Evolutionary conservation across 192 early-diverging fungal species (phyloP).

Genomic region (Linnemannia schmuckeri): DNA sequence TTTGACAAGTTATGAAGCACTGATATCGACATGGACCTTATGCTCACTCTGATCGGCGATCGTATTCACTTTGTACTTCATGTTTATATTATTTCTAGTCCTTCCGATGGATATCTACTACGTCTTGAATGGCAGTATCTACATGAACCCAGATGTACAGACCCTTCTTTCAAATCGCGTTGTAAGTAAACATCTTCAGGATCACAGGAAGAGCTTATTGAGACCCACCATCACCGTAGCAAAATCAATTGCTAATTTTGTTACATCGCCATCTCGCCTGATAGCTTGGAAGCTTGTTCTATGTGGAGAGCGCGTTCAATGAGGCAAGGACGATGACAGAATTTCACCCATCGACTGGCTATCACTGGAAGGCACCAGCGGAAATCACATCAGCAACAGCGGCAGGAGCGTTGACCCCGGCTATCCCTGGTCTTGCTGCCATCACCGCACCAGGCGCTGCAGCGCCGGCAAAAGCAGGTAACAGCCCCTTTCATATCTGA

Average conservation of each 20-base stretch:
- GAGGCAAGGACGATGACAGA: conserved; percentile 65
- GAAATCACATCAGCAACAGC: conserved; percentile 4
- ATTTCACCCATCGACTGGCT: conserved; percentile 71
- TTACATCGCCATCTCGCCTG: background rate
- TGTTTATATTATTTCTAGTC: conserved; percentile 39
- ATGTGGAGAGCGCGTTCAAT: conserved; percentile 70
- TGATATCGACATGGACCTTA: background rate
- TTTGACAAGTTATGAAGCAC: background rate
- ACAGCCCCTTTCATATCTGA: background rate
- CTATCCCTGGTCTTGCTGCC: background rate
- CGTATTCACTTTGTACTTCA: background rate
- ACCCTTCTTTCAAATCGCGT: conserved; percentile 77
- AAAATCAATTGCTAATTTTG: background rate
- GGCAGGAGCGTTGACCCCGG: background rate
- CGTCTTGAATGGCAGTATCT: conserved; percentile 78
- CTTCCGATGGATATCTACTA: conserved; percentile 75
- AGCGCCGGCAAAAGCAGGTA: conserved; percentile 19
- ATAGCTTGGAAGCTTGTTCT: conserved; percentile 65
- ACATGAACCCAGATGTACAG: conserved; percentile 79
- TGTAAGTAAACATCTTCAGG: conserved; percentile 53
- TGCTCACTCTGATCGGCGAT: background rate
- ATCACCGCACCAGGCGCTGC: background rate
- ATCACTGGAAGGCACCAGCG: conserved; percentile 60
- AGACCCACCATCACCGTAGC: no score
- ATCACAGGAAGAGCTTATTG: background rate